Evolutionary conservation across 2,329 filamentous ascomycete genomes (phyloP), one percentile per base, ranked within the genome.

Genomic region (Zalaria obscura): DNA sequence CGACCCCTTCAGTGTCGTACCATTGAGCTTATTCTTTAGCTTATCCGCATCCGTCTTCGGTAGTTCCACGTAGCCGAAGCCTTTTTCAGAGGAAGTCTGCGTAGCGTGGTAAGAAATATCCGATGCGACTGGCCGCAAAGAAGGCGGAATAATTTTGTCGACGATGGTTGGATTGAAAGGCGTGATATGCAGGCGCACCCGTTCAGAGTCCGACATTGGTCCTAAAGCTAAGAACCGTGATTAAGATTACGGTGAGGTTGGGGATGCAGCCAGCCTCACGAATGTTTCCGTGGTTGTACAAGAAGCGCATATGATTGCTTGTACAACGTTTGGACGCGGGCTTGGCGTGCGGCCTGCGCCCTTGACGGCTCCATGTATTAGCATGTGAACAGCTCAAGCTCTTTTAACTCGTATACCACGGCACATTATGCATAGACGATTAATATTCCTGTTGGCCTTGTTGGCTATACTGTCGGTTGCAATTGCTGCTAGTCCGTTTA

Each of bases 41-140:
- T 87, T 93, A n/a, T 89, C 82, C 6, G 89, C 91, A 49, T 93
- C 87, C 62, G 76, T 75, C 3, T 59, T 64, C 0, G 88, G 88
- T 32, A 98, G 64, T 37, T 93, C 87, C 45, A 96, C 69, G 64
- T 83, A 98, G 42, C 89, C 91, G 76, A 86, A 98, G 40, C 76
- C 80, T 57, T 77, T 82, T 50, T 98, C 91, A 9, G 89, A 89
- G 48, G 93, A 94, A 1, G 88, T 88, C 55, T 86, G 75, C 50
- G 95, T 65, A 4, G 70, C 69, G 62, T 96, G 89, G 63, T 81
- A 95, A n/a, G 88, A 94, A 40, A 95, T 75, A 56, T 87, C 84
- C 46, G 77, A 76, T 18, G 84, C 85, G 36, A 68, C 67, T 9
- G 76, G 69, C 31, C 77, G 73, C 9, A 84, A 56, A 1, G 80